Base-by-base conservation (phyloP, 2,329 filamentous ascomycete species). In the Escovopsis sp. region DNA sequence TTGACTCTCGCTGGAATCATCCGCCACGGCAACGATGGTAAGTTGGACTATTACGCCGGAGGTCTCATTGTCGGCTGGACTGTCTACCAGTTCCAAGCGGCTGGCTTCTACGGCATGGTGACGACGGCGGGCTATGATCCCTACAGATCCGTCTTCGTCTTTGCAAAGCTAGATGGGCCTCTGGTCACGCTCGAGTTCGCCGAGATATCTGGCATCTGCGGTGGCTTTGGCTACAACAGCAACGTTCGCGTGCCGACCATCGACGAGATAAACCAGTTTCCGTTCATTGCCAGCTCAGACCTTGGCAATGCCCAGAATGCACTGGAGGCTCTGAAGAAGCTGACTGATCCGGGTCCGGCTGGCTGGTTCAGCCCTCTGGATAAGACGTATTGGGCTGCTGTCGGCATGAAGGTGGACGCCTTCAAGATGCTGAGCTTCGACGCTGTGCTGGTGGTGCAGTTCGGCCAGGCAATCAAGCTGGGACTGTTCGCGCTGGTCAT, bases 181-280 rank as follows among this genome's bases (percentile, higher is more conserved):
- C 50, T 67, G 3, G 39, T 65, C 10, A 51, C 51, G 0, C 47
- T 68, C 7, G 58, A 53, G 14, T 64, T 63, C 43, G 63, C 59
- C 1, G 52, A 51, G 5, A 57, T 68, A 16, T 45, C 45, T 0
- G 61, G 59, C 1, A 39, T 68, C 2, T 50, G 46, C 0, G 53
- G 52, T 20, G 65, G 64, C 1, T 63, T 68, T 37, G 65, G 66
- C 0, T 64, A 61, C 47, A 66, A 68, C 34, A 53, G 45, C 6
- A 43, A 40, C 2, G 39, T 68, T 0, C 47, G 47, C 2, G 27
- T 56, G 1, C 66, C 65, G 5, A 48, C 50, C 0, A 24, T 45
- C 4, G 48, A 47, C 8, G 16, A 49, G 12, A 40, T 53, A 1
- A n/a, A 30, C 1, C 29, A 42, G 1, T 53, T 52, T 14, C 52